phyloP scores from a whole-genome alignment of 805 yeast species.

The Candida khao-thaluensis region DNA sequence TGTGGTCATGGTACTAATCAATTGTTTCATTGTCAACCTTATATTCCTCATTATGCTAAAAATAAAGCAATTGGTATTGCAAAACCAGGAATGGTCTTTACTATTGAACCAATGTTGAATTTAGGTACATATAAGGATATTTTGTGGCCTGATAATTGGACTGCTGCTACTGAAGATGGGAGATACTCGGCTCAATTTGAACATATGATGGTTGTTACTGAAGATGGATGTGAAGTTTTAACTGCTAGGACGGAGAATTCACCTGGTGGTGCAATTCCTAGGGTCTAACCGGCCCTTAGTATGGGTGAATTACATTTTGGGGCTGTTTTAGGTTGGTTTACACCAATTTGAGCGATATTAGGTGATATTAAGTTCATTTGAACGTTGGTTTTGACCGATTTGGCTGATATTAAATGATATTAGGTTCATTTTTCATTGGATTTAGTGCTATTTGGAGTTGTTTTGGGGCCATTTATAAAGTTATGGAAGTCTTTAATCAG shows the following conservation, averaged over 20 bases:
- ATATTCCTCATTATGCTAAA: constrained; percentile 89
- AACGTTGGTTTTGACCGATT: too few relatives aligned
- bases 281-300: too few relatives aligned
- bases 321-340: too few relatives aligned
- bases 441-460: too few relatives aligned
- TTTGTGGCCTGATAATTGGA: constrained; percentile 98
- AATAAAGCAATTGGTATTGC: constrained; percentile 92
- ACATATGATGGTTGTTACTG: constrained; percentile 90
- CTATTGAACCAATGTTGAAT: constrained; percentile 96
- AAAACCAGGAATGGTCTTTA: constrained; percentile 94
- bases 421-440: too few relatives aligned
- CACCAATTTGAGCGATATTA: too few relatives aligned
- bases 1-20: constrained; percentile 92
- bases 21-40: constrained; percentile 89
- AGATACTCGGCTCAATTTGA: constrained; percentile 90
- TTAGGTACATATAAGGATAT: constrained; percentile 77
- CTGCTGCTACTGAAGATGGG: constrained; percentile 89
- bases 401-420: too few relatives aligned
- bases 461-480: too few relatives aligned
- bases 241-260: constrained; percentile 76
- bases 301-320: too few relatives aligned
- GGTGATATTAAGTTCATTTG: too few relatives aligned
- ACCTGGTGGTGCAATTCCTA: constrained; percentile 83
- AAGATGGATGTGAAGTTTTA: constrained; percentile 86
- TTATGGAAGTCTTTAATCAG: too few relatives aligned